Evolutionary conservation across 176 grass and related monocot species (phyloP).

Genomic region (Olyra latifolia): DNA sequence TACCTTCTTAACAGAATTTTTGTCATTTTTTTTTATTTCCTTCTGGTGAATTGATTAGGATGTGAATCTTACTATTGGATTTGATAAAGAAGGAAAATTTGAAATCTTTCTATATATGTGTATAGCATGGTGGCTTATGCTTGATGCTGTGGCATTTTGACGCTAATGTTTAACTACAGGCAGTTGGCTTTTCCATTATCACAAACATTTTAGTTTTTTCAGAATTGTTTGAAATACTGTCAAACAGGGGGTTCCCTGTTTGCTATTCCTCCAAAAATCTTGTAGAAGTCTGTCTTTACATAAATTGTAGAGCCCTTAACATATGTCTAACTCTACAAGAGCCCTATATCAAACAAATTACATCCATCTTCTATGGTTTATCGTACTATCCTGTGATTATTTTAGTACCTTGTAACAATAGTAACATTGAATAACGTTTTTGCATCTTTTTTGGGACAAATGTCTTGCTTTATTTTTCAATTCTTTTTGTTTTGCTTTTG

Average conservation of each 20-base stretch:
- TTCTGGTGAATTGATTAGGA: neutral
- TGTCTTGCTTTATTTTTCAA: neutral
- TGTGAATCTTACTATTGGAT: neutral
- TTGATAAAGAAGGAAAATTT: neutral
- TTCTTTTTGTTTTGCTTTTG: neutral
- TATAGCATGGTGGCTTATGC: neutral
- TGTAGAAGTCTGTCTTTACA: neutral
- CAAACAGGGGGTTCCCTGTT: neutral
- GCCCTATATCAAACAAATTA: neutral
- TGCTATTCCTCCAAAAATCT: neutral
- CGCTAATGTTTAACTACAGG: neutral
- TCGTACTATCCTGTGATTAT: neutral
- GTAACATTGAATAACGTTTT: conserved; percentile 1
- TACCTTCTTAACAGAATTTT: neutral
- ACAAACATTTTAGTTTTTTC: neutral
- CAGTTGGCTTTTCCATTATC: neutral
- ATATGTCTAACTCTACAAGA: conserved; percentile 8
- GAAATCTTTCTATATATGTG: neutral
- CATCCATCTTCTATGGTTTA: neutral
- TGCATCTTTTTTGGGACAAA: neutral
- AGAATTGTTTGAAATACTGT: neutral
- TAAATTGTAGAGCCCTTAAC: neutral
- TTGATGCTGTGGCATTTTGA: neutral
- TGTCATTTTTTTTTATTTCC: neutral
- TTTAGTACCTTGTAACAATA: neutral